A percentile compares a stretch with the other conserved stretches of the same genome.
Conservation (phyloP, 1,139 yeast genomes). For the Hyphopichia fennica region DNA sequence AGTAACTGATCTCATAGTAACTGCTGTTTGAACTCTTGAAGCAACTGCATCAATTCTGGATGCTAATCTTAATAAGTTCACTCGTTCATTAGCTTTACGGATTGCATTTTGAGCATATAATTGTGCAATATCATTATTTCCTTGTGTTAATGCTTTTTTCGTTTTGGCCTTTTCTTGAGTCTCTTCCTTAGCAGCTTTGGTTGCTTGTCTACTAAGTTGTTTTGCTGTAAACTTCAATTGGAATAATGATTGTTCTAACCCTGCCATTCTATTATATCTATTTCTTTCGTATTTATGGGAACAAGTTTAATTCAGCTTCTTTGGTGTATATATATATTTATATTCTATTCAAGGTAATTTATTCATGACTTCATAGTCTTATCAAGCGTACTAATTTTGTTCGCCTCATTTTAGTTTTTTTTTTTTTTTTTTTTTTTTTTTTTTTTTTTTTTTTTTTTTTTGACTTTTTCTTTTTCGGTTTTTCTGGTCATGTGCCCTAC, state of each 20-base stretch:
- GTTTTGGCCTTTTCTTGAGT: constrained; percentile 82
- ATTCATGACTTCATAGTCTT: neutral
- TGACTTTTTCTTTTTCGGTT: neutral
- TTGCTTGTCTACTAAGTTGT: constrained; percentile 85
- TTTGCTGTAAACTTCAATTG: constrained; percentile 83
- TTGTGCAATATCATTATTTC: constrained; percentile 90
- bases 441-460: too few relatives aligned
- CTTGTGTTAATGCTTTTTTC: constrained; percentile 83
- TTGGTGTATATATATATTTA: too few relatives aligned
- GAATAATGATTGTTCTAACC: constrained; percentile 48
- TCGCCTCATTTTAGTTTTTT: neutral
- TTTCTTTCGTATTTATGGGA: neutral
- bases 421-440: neutral
- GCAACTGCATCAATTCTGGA: constrained; percentile 96
- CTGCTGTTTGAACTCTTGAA: constrained; percentile 94
- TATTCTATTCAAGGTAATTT: too few relatives aligned
- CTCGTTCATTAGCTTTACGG: constrained; percentile 83
- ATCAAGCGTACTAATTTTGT: neutral
- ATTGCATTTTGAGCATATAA: constrained; percentile 96
- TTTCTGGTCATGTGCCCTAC: neutral
- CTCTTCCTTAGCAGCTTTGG: constrained; percentile 89
- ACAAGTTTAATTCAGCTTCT: neutral
- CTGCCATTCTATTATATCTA: constrained; percentile 31
- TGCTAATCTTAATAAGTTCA: constrained; percentile 78
- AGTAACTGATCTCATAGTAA: constrained; percentile 92